These are phyloP conservation scores for Thalassiosira profunda DNA, from an alignment of 108 stramenopile genomes.

Conservation along the genomic window DNA sequence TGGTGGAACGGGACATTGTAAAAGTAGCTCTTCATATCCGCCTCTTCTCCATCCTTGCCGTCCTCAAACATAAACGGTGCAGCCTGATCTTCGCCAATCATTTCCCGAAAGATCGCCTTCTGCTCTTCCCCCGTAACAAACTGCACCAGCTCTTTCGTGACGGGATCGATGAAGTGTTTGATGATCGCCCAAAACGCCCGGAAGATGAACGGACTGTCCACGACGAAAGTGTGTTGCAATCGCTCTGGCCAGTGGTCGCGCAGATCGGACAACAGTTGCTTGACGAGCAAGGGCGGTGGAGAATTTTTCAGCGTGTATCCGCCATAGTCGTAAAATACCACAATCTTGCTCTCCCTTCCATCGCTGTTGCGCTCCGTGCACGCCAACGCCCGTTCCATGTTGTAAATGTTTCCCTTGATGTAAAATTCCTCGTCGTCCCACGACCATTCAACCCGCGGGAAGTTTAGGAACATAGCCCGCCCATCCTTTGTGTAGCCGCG, in stretches of 20 bases:
- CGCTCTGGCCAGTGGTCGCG: conserved; percentile 52
- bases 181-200: conserved; percentile 48
- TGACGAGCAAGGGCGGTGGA: conserved; percentile 34
- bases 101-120: conserved; percentile 14
- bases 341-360: conserved; percentile 29
- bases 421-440: conserved; percentile 49
- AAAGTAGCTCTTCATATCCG: conserved; percentile 31
- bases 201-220: conserved; percentile 48
- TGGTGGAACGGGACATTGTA: conserved; percentile 31
- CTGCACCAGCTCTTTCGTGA: conserved; percentile 38
- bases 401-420: conserved; percentile 55
- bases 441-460: conserved; percentile 35
- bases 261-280: conserved; percentile 33
- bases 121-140: conserved; percentile 46
- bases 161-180: conserved; percentile 51
- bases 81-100: conserved; percentile 39
- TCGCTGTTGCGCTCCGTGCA: conserved; percentile 42
- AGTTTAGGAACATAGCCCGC: conserved; percentile 46
- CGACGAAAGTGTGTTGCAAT: conserved; percentile 41
- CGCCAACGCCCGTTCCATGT: conserved; percentile 48
- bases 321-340: conserved; percentile 48
- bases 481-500: conserved; percentile 52
- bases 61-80: conserved; percentile 51
- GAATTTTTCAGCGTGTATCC: conserved; percentile 33
- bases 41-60: conserved; percentile 25